These are phyloP conservation scores for Quercus tomentella DNA, from an alignment of 331 rosid species.

Conservation along the genomic window DNA sequence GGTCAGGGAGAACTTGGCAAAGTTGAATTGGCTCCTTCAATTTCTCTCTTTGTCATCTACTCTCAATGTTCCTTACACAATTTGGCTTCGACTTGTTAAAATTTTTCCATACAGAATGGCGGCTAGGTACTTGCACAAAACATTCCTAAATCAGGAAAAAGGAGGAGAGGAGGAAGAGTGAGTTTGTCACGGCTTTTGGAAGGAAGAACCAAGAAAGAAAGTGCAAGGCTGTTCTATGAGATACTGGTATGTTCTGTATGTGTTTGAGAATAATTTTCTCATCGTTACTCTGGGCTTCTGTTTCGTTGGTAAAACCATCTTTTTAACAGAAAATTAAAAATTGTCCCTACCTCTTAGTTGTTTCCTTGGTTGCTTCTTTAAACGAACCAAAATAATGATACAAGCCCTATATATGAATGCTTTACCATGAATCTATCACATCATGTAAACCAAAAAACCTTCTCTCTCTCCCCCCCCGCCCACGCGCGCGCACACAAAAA, in stretches of 20 bases:
- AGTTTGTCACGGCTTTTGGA: slow-evolving; percentile 42
- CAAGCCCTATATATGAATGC: too few species aligned
- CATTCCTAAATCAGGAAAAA: slow-evolving; percentile 28
- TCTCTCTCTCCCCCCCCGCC: too few species aligned
- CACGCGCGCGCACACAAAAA: fast-evolving
- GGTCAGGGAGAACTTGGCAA: slow-evolving; percentile 79
- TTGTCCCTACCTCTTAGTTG: neutral
- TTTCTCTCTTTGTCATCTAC: neutral
- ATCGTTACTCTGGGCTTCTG: neutral
- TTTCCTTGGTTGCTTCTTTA: neutral
- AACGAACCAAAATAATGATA: too few species aligned
- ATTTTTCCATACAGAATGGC: slow-evolving; percentile 42
- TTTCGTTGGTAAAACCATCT: neutral
- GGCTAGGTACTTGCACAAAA: slow-evolving; percentile 45
- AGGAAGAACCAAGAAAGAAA: slow-evolving; percentile 48
- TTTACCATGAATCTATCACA: too few species aligned
- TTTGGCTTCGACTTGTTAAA: slow-evolving; percentile 8
- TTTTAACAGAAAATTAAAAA: neutral
- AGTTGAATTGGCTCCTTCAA: slow-evolving; percentile 13
- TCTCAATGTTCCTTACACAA: slow-evolving; percentile 11
- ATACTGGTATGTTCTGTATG: slow-evolving; percentile 55
- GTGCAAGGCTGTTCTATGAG: slow-evolving; percentile 77
- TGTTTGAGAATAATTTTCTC: slow-evolving; percentile 2
- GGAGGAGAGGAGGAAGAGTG: slow-evolving; percentile 30
- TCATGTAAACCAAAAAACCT: too few species aligned